Base-by-base conservation (phyloP, 768 basidiomycete genomes). In the Suillus subluteus region DNA sequence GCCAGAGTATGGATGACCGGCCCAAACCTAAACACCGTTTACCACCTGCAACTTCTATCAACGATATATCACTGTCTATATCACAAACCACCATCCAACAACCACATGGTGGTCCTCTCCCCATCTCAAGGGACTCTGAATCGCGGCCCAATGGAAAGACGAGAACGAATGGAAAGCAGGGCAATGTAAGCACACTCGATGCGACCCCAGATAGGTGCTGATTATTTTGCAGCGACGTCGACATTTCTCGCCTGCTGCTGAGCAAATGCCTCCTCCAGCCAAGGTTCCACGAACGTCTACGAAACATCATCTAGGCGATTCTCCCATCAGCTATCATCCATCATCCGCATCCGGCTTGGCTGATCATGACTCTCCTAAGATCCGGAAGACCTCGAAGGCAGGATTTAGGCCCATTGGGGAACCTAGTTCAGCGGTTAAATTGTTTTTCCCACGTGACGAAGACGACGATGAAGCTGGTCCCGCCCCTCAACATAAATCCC, bases 381-480 rank as follows among this genome's bases (percentile, higher is more conserved):
- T 67, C 7, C 75, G 63, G 55, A 54, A 61, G 11, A 9, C 69
- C 58, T 88, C 81, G 73, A 79, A 81, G 65, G 73, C 82, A 2
- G 87, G 88, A 15, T 91, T 92, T 77, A 91, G 86, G 71, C 90
- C 91, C 6, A 90, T 92, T 32, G 85, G 82, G 7, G 82, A 84
- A 68, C 66, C 78, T 64, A 80, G 71, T 41, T 85, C 88, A 21
- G 78, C 85, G 1, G 80, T 96, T 58, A 91, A 89, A 75, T 85
- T 83, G 71, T 95, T 95, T 78, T 96, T 96, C 74, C 93, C 94
- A 26, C 87, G 85, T 1, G 92, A 94, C 61, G 91, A 92, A 43
- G 82, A 86, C 69, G 82, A 83, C 40, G 71, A 73, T 63, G 74
- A 73, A 38, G 66, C 74, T n/a, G 72, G 76, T 52, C 58, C 68